phyloP scores from a whole-genome alignment of 371 early-diverging fungal species.

The Lichtheimia ramosa region DNA sequence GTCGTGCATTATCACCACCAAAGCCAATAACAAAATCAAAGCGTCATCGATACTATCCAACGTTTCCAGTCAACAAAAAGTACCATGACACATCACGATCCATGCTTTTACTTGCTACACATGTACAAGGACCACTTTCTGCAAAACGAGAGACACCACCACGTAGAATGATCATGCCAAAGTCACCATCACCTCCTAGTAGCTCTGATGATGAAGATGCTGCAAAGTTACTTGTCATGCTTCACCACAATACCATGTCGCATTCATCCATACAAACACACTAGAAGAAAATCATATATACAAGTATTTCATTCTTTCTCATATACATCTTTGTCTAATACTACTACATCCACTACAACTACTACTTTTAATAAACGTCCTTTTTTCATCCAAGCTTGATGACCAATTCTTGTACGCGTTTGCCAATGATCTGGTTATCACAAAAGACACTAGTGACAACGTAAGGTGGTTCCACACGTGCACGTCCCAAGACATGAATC shows the following conservation, averaged over 20 bases:
- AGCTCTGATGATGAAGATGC: constrained; percentile 42
- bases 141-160: constrained; percentile 36
- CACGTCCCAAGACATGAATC: constrained; percentile 56
- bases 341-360: neutral
- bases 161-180: neutral
- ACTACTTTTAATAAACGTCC: neutral
- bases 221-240: constrained; percentile 43
- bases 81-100: constrained; percentile 1
- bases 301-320: neutral
- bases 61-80: constrained; percentile 9
- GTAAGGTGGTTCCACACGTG: constrained; percentile 60
- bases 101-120: constrained; percentile 7
- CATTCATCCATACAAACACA: neutral
- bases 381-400: constrained; percentile 14
- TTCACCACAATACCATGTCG: constrained; percentile 12
- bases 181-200: constrained; percentile 7
- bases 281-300: neutral
- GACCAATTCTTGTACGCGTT: constrained; percentile 57
- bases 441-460: constrained; percentile 48
- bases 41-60: constrained; percentile 38
- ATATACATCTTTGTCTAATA: neutral
- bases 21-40: constrained; percentile 8
- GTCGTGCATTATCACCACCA: constrained; percentile 1
- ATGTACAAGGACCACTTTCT: constrained; percentile 22
- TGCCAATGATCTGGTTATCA: constrained; percentile 48